A percentile compares a stretch with the other conserved stretches of the same genome.
phyloP scores from a whole-genome alignment of 306 rosid species.

The Herpetospermum pedunculosum region DNA sequence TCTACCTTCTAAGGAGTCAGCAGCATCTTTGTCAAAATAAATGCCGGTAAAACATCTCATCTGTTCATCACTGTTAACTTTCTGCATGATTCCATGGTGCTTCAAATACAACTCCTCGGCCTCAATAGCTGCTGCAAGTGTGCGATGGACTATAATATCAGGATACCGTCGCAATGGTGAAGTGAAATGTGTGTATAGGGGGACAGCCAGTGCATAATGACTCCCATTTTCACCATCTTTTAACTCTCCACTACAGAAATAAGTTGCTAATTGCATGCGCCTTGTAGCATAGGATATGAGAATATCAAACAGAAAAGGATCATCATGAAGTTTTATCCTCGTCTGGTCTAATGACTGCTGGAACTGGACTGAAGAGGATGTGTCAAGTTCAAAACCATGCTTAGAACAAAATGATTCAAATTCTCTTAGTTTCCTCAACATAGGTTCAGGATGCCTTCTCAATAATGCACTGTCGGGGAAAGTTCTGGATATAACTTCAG shows the following conservation, averaged over 20 bases:
- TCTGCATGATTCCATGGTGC: slow-evolving; percentile 20
- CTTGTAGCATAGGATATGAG: slow-evolving; percentile 55
- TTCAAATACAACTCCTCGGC: slow-evolving; percentile 62
- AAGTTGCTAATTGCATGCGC: slow-evolving; percentile 73
- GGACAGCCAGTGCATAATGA: slow-evolving; percentile 74
- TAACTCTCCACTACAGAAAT: slow-evolving; percentile 70
- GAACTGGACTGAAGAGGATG: slow-evolving; percentile 64
- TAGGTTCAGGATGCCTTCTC: slow-evolving; percentile 88
- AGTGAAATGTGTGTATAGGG: slow-evolving; percentile 81
- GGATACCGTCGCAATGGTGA: slow-evolving; percentile 87
- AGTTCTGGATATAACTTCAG: slow-evolving; percentile 74
- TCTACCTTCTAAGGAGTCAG: slow-evolving; percentile 52
- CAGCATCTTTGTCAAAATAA: slow-evolving; percentile 46
- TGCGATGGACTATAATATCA: slow-evolving; percentile 88
- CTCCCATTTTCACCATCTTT: slow-evolving; percentile 44
- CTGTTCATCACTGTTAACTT: slow-evolving; percentile 17
- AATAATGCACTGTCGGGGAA: slow-evolving; percentile 67
- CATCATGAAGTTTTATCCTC: slow-evolving; percentile 64
- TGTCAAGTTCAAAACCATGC: slow-evolving; percentile 59
- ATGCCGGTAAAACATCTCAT: slow-evolving; percentile 64
- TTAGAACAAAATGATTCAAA: slow-evolving; percentile 67
- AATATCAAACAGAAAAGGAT: slow-evolving; percentile 45
- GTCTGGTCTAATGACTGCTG: slow-evolving; percentile 45
- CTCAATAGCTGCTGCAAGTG: slow-evolving; percentile 62
- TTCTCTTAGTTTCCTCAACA: slow-evolving; percentile 57